Conservation (phyloP, 2,329 filamentous ascomycete species). For the Hansfordia pulvinata region DNA sequence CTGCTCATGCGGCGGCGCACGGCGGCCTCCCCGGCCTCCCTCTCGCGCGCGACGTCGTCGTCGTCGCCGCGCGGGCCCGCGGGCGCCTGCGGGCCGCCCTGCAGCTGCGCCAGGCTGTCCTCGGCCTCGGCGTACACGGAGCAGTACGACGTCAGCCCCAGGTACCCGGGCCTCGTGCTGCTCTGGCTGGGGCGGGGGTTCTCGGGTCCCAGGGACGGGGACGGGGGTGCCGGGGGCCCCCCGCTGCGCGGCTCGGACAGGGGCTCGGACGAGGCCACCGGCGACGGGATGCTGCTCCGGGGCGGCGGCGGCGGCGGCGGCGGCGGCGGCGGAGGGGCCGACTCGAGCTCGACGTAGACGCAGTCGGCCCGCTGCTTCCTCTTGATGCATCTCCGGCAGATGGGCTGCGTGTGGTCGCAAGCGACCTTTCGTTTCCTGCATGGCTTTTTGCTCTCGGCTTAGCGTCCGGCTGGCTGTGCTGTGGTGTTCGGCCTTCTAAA, state of each 20-base stretch:
- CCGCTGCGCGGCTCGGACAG: no score
- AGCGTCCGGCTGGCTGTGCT: constrained; percentile 5
- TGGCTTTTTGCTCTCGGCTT: constrained; percentile 15
- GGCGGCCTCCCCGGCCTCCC: no score
- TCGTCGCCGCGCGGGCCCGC: constrained; percentile 1
- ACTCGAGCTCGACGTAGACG: constrained; percentile 16
- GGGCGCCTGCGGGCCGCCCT: constrained; percentile 3
- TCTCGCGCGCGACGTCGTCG: background rate
- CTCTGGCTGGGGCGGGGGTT: constrained; percentile 1
- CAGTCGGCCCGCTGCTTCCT: constrained; percentile 18
- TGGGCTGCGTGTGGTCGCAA: constrained; percentile 26
- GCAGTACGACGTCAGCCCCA: background rate
- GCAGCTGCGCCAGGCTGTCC: background rate
- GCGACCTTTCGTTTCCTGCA: constrained; percentile 27
- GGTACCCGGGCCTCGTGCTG: background rate
- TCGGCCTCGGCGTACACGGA: background rate
- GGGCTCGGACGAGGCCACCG: constrained; percentile 3
- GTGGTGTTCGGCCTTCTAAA: constrained; percentile 7
- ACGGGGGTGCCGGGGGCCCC: no score
- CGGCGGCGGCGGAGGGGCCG: background rate
- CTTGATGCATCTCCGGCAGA: constrained; percentile 24
- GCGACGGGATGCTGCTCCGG: constrained; percentile 4
- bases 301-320: constrained; percentile 2
- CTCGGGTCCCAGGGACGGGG: background rate
- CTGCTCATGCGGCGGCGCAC: no score